phyloP scores from a whole-genome alignment of 306 rosid genomes.

The Fragaria iinumae region DNA sequence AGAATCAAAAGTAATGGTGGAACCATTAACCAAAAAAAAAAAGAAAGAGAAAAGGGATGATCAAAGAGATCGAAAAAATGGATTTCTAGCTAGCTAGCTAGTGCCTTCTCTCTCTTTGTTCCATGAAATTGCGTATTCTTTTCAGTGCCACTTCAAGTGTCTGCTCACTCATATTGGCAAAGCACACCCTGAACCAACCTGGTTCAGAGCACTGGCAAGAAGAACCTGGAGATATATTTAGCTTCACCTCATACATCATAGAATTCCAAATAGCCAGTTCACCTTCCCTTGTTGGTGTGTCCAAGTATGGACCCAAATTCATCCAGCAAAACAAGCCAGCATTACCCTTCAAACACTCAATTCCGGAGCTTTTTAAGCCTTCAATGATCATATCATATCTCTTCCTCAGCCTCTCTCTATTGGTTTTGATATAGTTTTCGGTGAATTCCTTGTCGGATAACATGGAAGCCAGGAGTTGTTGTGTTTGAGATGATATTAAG shows the following conservation, averaged over 20 bases:
- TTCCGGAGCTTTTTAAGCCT: constrained; percentile 60
- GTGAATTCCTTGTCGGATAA: constrained; percentile 61
- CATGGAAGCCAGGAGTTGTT: constrained; percentile 70
- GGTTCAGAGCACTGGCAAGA: constrained; percentile 90
- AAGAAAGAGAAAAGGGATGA: not conserved
- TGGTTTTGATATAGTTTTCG: constrained; percentile 51
- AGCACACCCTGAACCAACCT: constrained; percentile 97
- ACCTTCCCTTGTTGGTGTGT: constrained; percentile 53
- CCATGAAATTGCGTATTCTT: constrained; percentile 62
- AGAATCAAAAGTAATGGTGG: constrained; percentile 33
- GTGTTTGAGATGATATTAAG: constrained; percentile 84
- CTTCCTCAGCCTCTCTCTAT: constrained; percentile 64
- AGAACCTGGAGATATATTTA: constrained; percentile 87
- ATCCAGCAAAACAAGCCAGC: constrained; percentile 97
- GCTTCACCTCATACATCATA: constrained; percentile 53
- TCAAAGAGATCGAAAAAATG: not conserved
- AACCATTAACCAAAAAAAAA: constrained; percentile 38
- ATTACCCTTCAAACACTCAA: constrained; percentile 83
- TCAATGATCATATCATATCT: constrained; percentile 67
- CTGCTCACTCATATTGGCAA: constrained; percentile 78
- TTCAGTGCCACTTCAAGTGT: constrained; percentile 67
- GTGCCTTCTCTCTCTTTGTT: constrained; percentile 15
- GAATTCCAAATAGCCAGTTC: constrained; percentile 68
- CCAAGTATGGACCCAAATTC: constrained; percentile 67
- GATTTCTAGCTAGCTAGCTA: constrained; percentile 3